phyloP scores from a whole-genome alignment of 306 rosid genomes.

The Oxytropis ochrocephala region DNA sequence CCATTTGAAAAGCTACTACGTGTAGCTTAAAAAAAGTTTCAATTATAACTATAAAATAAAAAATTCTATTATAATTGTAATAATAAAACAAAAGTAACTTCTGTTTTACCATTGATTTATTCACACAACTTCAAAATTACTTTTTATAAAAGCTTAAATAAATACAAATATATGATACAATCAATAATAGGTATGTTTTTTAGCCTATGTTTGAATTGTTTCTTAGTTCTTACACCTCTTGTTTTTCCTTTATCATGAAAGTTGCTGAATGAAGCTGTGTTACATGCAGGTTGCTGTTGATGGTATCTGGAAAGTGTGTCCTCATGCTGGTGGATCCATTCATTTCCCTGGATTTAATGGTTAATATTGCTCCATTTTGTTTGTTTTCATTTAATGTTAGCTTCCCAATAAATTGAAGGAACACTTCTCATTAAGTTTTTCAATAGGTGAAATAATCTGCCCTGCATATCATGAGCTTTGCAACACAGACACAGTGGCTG shows the following conservation, averaged over 20 bases:
- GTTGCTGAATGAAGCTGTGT: conserved; percentile 8
- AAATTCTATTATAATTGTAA: neutral
- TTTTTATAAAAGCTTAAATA: neutral
- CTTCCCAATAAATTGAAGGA: conserved; percentile 1
- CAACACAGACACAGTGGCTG: conserved; percentile 35
- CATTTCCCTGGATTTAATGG: conserved; percentile 87
- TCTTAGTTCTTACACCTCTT: neutral
- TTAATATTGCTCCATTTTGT: conserved; percentile 21
- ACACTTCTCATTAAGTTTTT: conserved; percentile 14
- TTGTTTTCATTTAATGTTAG: neutral
- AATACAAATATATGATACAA: neutral
- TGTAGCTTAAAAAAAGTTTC: neutral
- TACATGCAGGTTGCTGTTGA: conserved; percentile 78
- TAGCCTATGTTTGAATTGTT: neutral
- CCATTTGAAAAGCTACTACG: neutral
- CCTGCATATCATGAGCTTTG: conserved; percentile 86
- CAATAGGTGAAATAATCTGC: conserved; percentile 73
- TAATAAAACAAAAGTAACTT: neutral
- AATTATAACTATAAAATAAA: neutral
- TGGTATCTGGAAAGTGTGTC: conserved; percentile 84
- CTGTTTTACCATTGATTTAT: neutral
- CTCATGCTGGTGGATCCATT: conserved; percentile 78
- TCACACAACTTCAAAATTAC: neutral
- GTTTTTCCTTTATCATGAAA: conserved; percentile 7
- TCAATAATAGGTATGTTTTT: neutral